These are phyloP conservation scores for Umbelopsis isabellina DNA, from an alignment of 192 early-diverging fungal genomes.

Conservation along the genomic window DNA sequence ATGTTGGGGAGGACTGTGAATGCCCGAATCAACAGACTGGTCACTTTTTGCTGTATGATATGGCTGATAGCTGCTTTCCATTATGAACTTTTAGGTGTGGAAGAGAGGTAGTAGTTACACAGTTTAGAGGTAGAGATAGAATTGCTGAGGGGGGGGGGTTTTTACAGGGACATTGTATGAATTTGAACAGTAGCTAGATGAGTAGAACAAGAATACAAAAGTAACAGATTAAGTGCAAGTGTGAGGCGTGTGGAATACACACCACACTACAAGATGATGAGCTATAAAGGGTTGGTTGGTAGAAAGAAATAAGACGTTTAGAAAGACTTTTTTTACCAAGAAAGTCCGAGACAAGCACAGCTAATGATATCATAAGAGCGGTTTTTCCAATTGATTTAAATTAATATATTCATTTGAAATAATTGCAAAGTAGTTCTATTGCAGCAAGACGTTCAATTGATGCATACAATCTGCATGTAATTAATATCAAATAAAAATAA, in stretches of 20 bases:
- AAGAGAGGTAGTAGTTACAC: background rate
- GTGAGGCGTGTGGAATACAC: slow-evolving; percentile 4
- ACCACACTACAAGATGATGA: slow-evolving; percentile 16
- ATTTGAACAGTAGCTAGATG: background rate
- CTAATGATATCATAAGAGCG: too few species aligned
- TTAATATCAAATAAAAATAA: too few species aligned
- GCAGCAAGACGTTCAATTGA: too few species aligned
- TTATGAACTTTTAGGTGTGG: slow-evolving; percentile 2
- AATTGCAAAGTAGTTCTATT: too few species aligned
- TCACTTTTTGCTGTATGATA: slow-evolving; percentile 18
- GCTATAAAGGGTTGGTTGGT: background rate
- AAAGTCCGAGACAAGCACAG: background rate
- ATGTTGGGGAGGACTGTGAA: slow-evolving; percentile 23
- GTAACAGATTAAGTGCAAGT: background rate
- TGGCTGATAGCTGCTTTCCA: slow-evolving; percentile 3
- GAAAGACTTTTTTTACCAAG: background rate
- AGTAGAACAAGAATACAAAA: background rate
- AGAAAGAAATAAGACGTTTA: background rate
- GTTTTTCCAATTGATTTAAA: too few species aligned
- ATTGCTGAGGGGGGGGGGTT: background rate
- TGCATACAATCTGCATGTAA: too few species aligned
- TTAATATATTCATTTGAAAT: too few species aligned
- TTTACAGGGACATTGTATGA: background rate
- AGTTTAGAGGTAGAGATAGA: background rate
- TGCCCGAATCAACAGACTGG: slow-evolving; percentile 22